Conservation (phyloP, 345 rosid species). For the Murraya paniculata region DNA sequence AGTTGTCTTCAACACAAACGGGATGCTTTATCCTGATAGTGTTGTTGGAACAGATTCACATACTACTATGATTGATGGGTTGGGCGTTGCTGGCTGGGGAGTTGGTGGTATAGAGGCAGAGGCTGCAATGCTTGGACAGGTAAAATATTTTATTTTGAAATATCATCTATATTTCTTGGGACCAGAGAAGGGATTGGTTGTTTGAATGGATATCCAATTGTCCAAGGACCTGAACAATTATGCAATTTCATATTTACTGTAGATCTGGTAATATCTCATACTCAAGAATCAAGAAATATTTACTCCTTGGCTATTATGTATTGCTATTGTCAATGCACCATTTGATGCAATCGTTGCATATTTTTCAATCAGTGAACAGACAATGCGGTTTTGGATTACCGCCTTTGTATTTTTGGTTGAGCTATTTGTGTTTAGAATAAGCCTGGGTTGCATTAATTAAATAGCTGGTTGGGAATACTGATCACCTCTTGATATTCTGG, state of each 20-base stretch:
- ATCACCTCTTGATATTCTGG: background rate
- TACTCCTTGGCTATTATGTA: background rate
- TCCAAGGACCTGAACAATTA: background rate
- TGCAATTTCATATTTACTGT: background rate
- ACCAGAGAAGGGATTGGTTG: background rate
- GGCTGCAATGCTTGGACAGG: conserved; percentile 98
- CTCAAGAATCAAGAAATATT: background rate
- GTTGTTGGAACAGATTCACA: conserved; percentile 97
- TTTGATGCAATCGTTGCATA: background rate
- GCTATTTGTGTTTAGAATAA: background rate
- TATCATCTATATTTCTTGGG: background rate
- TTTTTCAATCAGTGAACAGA: background rate
- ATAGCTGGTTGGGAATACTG: background rate
- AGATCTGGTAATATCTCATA: background rate
- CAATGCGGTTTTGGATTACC: background rate
- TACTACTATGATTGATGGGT: conserved; percentile 95
- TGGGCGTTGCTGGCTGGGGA: conserved; percentile 99
- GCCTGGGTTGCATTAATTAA: background rate
- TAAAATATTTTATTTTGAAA: conserved; percentile 20
- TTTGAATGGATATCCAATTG: background rate
- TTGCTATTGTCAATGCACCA: background rate
- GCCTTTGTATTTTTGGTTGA: background rate
- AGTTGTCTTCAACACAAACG: conserved; percentile 80
- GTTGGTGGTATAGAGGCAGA: conserved; percentile 98
- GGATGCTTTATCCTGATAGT: conserved; percentile 85